A percentile compares a stretch with the other conserved stretches of the same genome.
Evolutionary conservation across 257 asterid genomes (phyloP).

Genomic region (Lantana camara): DNA sequence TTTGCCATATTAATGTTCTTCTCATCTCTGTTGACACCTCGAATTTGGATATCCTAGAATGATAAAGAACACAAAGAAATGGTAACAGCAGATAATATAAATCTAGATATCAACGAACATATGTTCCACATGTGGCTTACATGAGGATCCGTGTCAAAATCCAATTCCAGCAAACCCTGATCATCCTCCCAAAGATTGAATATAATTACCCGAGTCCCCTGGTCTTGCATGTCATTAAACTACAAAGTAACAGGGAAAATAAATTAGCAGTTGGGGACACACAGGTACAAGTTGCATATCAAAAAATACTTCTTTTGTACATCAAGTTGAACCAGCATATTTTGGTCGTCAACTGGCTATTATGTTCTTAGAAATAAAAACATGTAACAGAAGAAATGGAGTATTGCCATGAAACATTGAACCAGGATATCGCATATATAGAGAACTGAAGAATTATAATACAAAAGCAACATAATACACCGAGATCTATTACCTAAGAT

Average conservation of each 20-base stretch:
- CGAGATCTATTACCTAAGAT: too few species aligned
- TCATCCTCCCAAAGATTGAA: constrained; percentile 99
- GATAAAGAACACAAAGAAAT: constrained; percentile 11
- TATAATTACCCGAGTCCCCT: constrained; percentile 80
- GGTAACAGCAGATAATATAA: constrained; percentile 16
- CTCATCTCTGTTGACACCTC: constrained; percentile 96
- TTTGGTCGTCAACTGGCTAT: background rate
- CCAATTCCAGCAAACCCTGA: constrained; percentile 83
- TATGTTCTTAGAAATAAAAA: background rate
- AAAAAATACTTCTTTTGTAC: background rate
- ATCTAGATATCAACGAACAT: constrained; percentile 10
- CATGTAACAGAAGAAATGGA: too few species aligned
- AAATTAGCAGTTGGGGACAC: background rate
- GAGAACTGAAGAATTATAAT: too few species aligned
- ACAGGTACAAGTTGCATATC: background rate
- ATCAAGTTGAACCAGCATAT: background rate
- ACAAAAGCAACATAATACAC: too few species aligned
- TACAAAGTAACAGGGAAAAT: constrained; percentile 33
- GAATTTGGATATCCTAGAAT: constrained; percentile 88
- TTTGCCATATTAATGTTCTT: constrained; percentile 87
- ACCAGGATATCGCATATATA: too few species aligned
- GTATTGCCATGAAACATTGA: too few species aligned
- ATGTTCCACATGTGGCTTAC: constrained; percentile 42
- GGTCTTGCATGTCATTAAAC: constrained; percentile 78
- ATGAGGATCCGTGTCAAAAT: constrained; percentile 77